phyloP scores from a whole-genome alignment of 768 basidiomycete genomes.

The Termitomyces heimii region DNA sequence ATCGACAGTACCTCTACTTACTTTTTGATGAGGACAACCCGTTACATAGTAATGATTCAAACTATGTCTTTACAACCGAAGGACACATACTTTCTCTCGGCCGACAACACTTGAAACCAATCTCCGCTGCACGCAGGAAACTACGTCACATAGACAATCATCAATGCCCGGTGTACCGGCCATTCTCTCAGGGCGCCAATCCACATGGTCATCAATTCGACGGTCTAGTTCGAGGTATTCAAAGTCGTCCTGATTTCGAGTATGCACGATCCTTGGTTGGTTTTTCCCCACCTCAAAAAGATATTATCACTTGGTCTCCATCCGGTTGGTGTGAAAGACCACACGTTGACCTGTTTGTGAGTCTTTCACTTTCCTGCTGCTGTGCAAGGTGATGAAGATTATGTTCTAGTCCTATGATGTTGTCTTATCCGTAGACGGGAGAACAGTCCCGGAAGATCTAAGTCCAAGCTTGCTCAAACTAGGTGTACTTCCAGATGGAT shows the following conservation, averaged over 20 bases:
- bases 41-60: conserved; percentile 70
- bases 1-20: conserved; percentile 78
- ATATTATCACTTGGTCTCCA: conserved; percentile 55
- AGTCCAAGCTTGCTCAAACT: conserved; percentile 67
- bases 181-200: conserved; percentile 31
- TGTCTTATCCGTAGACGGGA: conserved; percentile 59
- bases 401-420: conserved; percentile 71
- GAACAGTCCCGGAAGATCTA: conserved; percentile 54
- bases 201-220: conserved; percentile 22
- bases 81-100: conserved; percentile 82
- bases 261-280: conserved; percentile 74
- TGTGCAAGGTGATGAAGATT: neutral
- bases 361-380: conserved; percentile 19
- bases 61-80: conserved; percentile 93
- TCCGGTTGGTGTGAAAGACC: conserved; percentile 77
- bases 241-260: conserved; percentile 69
- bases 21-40: conserved; percentile 85
- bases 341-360: conserved; percentile 59
- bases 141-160: conserved; percentile 59
- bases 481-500: conserved; percentile 57
- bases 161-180: conserved; percentile 69
- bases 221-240: conserved; percentile 65
- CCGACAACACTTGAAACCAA: conserved; percentile 42
- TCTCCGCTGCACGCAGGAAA: conserved; percentile 53
- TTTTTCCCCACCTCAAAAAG: conserved; percentile 38